Evolutionary conservation across 164 flowering plant genomes (phyloP).

Genomic region (Pachysandra terminalis): DNA sequence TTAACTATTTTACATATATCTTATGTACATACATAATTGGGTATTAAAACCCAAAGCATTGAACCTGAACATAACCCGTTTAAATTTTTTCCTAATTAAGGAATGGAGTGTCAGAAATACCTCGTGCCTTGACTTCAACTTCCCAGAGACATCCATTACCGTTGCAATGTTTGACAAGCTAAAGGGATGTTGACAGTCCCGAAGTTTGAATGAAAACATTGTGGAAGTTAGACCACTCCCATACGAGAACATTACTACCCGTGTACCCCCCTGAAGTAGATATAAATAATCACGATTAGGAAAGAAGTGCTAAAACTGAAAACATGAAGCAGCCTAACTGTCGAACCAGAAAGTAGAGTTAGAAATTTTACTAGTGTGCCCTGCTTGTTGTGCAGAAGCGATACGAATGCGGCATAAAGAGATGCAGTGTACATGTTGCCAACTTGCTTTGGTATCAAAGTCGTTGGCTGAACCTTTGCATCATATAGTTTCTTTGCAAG

Average conservation of each 20-base stretch:
- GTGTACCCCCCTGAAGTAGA: slow-evolving; percentile 58
- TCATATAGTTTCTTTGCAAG: slow-evolving; percentile 77
- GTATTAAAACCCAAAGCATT: too few species aligned
- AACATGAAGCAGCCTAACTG: background rate
- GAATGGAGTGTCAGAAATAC: slow-evolving; percentile 30
- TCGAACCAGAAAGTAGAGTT: background rate
- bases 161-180: slow-evolving; percentile 81
- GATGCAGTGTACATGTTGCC: slow-evolving; percentile 99
- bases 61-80: too few species aligned
- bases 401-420: slow-evolving; percentile 89
- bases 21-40: too few species aligned
- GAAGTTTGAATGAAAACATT: slow-evolving; percentile 74
- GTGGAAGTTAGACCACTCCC: slow-evolving; percentile 92
- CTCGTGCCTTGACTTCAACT: slow-evolving; percentile 80
- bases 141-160: slow-evolving; percentile 59
- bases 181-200: slow-evolving; percentile 64
- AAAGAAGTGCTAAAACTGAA: background rate
- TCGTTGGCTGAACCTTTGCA: slow-evolving; percentile 80
- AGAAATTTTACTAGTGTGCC: slow-evolving; percentile 59
- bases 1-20: too few species aligned
- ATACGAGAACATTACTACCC: slow-evolving; percentile 85
- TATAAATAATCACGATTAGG: background rate
- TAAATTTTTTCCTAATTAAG: too few species aligned
- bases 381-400: slow-evolving; percentile 74
- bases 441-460: slow-evolving; percentile 92